Percentiles rank a stretch among this genome's conserved stretches.
Evolutionary conservation across 139 green algal species (phyloP).

Genomic region (Nannochloris sp.): DNA sequence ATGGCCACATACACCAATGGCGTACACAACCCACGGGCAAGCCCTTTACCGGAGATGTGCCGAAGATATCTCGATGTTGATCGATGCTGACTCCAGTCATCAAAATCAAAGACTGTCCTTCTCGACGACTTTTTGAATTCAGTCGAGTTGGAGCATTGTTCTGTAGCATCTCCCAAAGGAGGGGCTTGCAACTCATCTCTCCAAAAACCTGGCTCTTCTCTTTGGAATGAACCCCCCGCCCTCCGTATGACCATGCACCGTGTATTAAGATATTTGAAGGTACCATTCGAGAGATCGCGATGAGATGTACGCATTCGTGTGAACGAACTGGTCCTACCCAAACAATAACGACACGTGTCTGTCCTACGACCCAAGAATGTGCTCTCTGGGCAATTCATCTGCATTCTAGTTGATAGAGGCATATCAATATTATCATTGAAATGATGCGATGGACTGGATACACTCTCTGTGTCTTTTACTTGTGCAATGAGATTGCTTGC

Average conservation of each 20-base stretch:
- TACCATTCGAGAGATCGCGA: too few species aligned
- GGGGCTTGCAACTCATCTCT: too few species aligned
- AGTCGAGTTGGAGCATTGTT: neutral
- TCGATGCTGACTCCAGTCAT: constrained; percentile 26
- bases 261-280: too few species aligned
- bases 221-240: too few species aligned
- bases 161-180: too few species aligned
- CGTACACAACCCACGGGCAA: constrained; percentile 12
- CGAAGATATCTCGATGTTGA: constrained; percentile 18
- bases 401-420: neutral
- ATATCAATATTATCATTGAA: neutral
- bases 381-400: neutral
- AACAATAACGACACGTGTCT: too few species aligned
- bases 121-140: constrained; percentile 14
- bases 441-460: neutral
- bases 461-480: neutral
- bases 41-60: constrained; percentile 22
- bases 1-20: constrained; percentile 14
- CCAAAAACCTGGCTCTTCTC: too few species aligned
- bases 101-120: constrained; percentile 20
- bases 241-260: too few species aligned
- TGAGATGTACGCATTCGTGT: too few species aligned
- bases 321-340: too few species aligned
- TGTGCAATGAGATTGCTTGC: too few species aligned
- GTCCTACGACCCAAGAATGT: too few species aligned